phyloP scores from a whole-genome alignment of 2,329 filamentous ascomycete species.

The Hypoxylon sp. region DNA sequence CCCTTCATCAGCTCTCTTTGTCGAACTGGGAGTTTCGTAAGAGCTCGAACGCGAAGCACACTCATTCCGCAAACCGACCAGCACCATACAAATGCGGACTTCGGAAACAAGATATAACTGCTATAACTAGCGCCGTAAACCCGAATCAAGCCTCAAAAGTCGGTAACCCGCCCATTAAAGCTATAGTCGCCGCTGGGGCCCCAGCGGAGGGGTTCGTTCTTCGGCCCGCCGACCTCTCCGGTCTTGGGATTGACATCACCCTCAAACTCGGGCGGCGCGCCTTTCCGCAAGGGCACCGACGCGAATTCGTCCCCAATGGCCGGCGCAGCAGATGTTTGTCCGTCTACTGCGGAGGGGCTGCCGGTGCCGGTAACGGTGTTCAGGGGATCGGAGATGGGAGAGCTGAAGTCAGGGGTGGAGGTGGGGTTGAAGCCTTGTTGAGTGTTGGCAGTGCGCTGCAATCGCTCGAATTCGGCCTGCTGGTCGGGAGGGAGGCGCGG shows the following conservation, averaged over 20 bases:
- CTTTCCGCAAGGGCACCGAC: conserved; percentile 63
- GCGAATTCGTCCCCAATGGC: conserved; percentile 21
- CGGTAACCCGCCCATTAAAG: conserved; percentile 94
- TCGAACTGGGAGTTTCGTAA: not conserved
- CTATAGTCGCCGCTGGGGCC: conserved; percentile 85
- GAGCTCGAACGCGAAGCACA: not conserved
- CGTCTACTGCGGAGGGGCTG: conserved; percentile 2
- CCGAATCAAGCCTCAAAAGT: conserved; percentile 71
- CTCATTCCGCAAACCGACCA: not conserved
- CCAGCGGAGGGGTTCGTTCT: conserved; percentile 96
- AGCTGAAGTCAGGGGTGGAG: conserved; percentile 45
- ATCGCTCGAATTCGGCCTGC: conserved; percentile 75
- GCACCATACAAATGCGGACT: not conserved
- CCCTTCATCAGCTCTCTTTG: not conserved
- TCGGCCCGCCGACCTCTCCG: conserved; percentile 94
- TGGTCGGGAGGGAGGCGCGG: conserved; percentile 80
- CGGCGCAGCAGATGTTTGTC: conserved; percentile 5
- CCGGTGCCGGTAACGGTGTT: not conserved
- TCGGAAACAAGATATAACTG: too few species aligned
- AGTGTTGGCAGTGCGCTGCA: conserved; percentile 75
- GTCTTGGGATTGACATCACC: conserved; percentile 94
- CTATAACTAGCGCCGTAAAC: too few species aligned
- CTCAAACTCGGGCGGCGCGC: conserved; percentile 90
- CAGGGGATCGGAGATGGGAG: conserved; percentile 11
- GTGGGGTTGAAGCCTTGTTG: conserved; percentile 54